Evolutionary conservation across 257 asterid genomes (phyloP), one percentile per base, ranked within the genome.

Genomic region (Salvia hispanica): DNA sequence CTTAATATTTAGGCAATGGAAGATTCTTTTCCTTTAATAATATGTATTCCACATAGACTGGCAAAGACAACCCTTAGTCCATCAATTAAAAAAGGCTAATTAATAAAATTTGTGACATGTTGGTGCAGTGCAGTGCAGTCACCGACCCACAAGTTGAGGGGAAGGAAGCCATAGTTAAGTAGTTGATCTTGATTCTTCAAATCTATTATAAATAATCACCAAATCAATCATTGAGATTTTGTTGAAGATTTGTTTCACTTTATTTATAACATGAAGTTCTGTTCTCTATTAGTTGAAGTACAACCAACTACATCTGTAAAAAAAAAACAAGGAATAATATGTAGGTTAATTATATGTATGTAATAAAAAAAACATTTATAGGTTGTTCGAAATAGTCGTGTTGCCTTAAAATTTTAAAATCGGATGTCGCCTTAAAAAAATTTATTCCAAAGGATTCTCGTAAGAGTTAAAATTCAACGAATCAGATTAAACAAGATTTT

Each of bases 151-250:
- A 34, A 39, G 70, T 34, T 36, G 66, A 45, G 56, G 50, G 61
- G 60, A 69, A 25, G 33, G 3, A 25, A 25, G 21, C 36, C 47
- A 39, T 53, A 12, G 62, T 18, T 67, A 77, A 69, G 64, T 44
- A 8, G 66, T 37, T 47, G 67, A 45, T 74, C 51, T 53, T 52
- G 18, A 44, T 62, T 62, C 55, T 44, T 0, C 12, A 43, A 61
- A 61, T 43, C 52, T 46, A 48, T 65, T 48, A 16, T 50, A 61
- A 34, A 43, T 11, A 6, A 47, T 67, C 10, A 8, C 46, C 33
- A 74, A 70, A 18, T 76, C 78, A 64, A 77, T 59, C 48, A 61
- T 71, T 40, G 47, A 71, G 83, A 78, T 74, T 67, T 2, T 56
- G 72, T 74, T 48, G 64, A 58, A 36, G 77, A 78, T 78, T 78